These are phyloP conservation scores for Leccinum longicurvipes DNA, from an alignment of 768 basidiomycete genomes.

Conservation along the genomic window DNA sequence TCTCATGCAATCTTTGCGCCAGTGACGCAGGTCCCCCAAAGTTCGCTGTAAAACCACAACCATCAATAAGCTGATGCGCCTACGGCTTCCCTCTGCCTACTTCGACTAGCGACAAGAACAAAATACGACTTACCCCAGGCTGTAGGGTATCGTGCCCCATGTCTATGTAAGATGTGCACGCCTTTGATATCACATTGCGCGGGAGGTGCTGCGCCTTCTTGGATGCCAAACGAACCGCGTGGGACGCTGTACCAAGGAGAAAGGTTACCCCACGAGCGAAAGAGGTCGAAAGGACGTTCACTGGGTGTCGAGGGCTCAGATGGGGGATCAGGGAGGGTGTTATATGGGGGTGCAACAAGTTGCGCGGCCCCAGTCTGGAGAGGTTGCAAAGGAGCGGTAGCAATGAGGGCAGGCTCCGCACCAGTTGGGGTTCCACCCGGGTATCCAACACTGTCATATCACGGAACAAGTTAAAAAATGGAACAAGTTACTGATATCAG, in stretches of 20 bases:
- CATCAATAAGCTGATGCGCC: neutral
- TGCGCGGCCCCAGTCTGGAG: constrained; percentile 67
- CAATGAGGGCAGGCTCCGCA: constrained; percentile 68
- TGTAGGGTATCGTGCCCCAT: constrained; percentile 77
- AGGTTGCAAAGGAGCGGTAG: constrained; percentile 77
- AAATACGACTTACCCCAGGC: constrained; percentile 47
- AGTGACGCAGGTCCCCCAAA: constrained; percentile 65
- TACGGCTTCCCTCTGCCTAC: neutral
- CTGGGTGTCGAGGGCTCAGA: constrained; percentile 1
- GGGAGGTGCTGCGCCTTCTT: constrained; percentile 68
- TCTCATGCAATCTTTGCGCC: constrained; percentile 50
- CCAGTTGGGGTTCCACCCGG: constrained; percentile 77
- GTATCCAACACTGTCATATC: constrained; percentile 53
- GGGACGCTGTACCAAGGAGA: constrained; percentile 83
- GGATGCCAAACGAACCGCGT: constrained; percentile 62
- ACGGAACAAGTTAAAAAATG: neutral
- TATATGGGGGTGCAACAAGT: constrained; percentile 49
- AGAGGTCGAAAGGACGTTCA: constrained; percentile 54
- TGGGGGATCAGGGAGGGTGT: constrained; percentile 20
- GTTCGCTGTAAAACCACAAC: constrained; percentile 35
- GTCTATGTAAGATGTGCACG: constrained; percentile 76
- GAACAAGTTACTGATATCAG: neutral
- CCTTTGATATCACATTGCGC: constrained; percentile 69
- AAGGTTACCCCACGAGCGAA: constrained; percentile 80
- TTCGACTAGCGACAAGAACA: neutral